Evolutionary conservation across 2,329 filamentous ascomycete species (phyloP), one percentile per base, ranked within the genome.

Genomic region (Chaetomiaceae sp.): DNA sequence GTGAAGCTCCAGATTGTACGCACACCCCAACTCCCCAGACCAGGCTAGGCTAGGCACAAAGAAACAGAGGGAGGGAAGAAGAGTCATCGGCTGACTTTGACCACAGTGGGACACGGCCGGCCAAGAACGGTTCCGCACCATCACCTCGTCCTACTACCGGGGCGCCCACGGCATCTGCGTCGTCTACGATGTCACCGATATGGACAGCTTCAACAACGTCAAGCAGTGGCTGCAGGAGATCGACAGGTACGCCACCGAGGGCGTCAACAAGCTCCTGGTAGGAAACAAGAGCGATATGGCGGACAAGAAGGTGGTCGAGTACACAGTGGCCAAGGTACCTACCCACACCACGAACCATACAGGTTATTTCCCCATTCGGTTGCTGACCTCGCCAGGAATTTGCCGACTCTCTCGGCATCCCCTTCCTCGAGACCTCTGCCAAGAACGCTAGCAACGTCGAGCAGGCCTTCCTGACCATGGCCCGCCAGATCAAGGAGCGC

Each of bases 241-340:
- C 65, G 93, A 99, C 78, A 86, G 93, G 71, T 97, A 99, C 68
- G 93, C 93, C 64, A 99, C 93, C 62, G 93, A 99, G 76, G 93
- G 93, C 60, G 93, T 99, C 68, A 99, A 99, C 84, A 99, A 99
- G 82, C 82, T 99, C 61, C 85, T 99, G 56, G 92, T 99, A 57
- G 93, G 93, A 68, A 99, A 99, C 87, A 99, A 99, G 87, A 96
- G 90, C 75, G 93, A 99, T 87, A 97, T 99, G 90, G 85, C 92
- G 54, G 93, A 99, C 77, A 99, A 99, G 87, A 99, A 97, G 81
- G 93, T 97, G 35, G 93, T 99, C 57, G 93, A 99, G 73, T 99
- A 99, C 82, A 95, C 90, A 59, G 93, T 97, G 62, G 93, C 93
- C 63, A 99, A 99, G 89, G 93, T 96, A 77, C 55, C 80, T 27